Conservation (phyloP, 306 rosid species). For the Trifolium fragiferum region DNA sequence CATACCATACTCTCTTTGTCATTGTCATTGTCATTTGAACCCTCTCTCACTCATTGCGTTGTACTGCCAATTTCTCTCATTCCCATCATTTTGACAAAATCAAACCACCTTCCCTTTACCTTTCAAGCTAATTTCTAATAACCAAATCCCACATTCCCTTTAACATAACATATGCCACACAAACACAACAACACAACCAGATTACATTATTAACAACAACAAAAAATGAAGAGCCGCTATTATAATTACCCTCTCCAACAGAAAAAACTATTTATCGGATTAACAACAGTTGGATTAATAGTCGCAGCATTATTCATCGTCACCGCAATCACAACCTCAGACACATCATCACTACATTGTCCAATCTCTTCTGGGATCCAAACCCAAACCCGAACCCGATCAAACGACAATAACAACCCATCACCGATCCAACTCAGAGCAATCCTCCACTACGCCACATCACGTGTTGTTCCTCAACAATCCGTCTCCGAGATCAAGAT, state of each 20-base stretch:
- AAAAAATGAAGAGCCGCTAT: slow-evolving; percentile 49
- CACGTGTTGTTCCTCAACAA: slow-evolving; percentile 73
- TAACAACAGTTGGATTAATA: slow-evolving; percentile 52
- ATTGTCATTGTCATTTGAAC: not conserved
- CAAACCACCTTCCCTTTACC: slow-evolving; percentile 43
- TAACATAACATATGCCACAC: not conserved
- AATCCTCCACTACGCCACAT: slow-evolving; percentile 89
- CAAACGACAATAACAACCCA: slow-evolving; percentile 25
- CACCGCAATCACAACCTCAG: slow-evolving; percentile 42
- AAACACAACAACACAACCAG: not conserved
- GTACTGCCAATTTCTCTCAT: slow-evolving; percentile 23
- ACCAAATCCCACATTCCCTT: no score
- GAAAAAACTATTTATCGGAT: slow-evolving; percentile 50
- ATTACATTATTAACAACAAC: not conserved
- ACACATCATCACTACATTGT: slow-evolving; percentile 46
- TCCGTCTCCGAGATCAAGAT: slow-evolving; percentile 66
- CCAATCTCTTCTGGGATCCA: not conserved
- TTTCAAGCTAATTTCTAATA: not conserved
- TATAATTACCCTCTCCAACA: slow-evolving; percentile 28
- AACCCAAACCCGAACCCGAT: slow-evolving; percentile 12
- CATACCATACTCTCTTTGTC: not conserved
- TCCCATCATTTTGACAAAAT: slow-evolving; percentile 47
- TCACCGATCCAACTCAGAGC: slow-evolving; percentile 61
- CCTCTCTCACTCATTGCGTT: not conserved
- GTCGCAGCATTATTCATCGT: slow-evolving; percentile 54